Evolutionary conservation across 805 yeast genomes (phyloP).

Genomic region (Zygoascus ofunaensis): DNA sequence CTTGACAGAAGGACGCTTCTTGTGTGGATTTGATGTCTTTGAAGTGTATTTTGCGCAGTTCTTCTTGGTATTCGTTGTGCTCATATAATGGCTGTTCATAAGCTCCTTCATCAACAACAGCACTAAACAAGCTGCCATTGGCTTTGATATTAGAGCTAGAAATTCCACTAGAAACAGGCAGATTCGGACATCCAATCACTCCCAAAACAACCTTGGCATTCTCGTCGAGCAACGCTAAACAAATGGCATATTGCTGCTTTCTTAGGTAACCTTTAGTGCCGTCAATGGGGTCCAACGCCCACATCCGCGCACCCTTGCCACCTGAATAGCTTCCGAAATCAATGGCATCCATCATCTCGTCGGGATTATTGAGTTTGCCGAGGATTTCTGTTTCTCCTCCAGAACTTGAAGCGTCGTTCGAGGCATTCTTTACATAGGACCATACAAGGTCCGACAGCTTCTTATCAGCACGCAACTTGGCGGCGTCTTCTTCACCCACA

Average conservation of each 20-base stretch:
- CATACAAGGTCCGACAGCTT: slow-evolving; percentile 48
- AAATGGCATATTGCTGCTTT: slow-evolving; percentile 86
- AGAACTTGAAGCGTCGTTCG: slow-evolving; percentile 37
- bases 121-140: slow-evolving; percentile 66
- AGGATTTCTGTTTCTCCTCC: slow-evolving; percentile 30
- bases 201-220: slow-evolving; percentile 83
- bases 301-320: slow-evolving; percentile 69
- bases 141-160: slow-evolving; percentile 35
- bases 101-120: slow-evolving; percentile 60
- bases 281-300: slow-evolving; percentile 98
- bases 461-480: slow-evolving; percentile 45
- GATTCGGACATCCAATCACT: slow-evolving; percentile 93
- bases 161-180: slow-evolving; percentile 43
- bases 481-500: slow-evolving; percentile 92
- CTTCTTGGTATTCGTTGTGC: slow-evolving; percentile 18
- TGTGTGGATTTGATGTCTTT: slow-evolving; percentile 34
- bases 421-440: slow-evolving; percentile 35
- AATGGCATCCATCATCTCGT: slow-evolving; percentile 52
- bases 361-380: slow-evolving; percentile 28
- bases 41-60: slow-evolving; percentile 41
- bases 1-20: slow-evolving; percentile 69
- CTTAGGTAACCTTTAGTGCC: slow-evolving; percentile 96
- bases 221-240: slow-evolving; percentile 70
- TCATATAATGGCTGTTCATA: slow-evolving; percentile 38
- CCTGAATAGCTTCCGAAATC: slow-evolving; percentile 77